Conservation (phyloP, 768 basidiomycete species). For the Phaeotremella fagi region DNA sequence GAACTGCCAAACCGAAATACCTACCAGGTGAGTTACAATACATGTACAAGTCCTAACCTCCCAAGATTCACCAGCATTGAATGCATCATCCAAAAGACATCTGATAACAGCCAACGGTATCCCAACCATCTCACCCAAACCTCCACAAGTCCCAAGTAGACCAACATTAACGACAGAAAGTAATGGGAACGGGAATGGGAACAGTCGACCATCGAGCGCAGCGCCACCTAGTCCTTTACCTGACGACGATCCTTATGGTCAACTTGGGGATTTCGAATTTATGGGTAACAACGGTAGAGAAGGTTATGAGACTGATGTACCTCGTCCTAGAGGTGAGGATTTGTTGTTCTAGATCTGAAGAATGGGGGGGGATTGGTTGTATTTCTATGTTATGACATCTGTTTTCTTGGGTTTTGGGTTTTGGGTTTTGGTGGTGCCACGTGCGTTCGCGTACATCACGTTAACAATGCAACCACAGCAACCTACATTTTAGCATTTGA, state of each 20-base stretch:
- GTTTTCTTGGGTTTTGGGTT: too few relatives aligned
- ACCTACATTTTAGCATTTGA: too few relatives aligned
- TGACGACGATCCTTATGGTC: constrained; percentile 70
- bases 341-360: constrained; percentile 61
- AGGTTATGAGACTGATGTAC: constrained; percentile 60
- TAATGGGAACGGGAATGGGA: constrained; percentile 43
- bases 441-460: too few relatives aligned
- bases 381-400: too few relatives aligned
- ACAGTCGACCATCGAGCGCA: constrained; percentile 39
- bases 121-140: constrained; percentile 4
- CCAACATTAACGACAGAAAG: too few relatives aligned
- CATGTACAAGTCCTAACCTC: neutral
- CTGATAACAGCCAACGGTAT: constrained; percentile 35
- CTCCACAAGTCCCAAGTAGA: constrained; percentile 41
- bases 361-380: too few relatives aligned
- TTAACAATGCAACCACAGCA: too few relatives aligned
- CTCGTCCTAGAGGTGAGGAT: constrained; percentile 64
- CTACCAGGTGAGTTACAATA: constrained; percentile 49
- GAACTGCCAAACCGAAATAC: constrained; percentile 76
- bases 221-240: constrained; percentile 7
- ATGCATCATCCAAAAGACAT: constrained; percentile 63
- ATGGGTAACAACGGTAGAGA: constrained; percentile 54
- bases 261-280: constrained; percentile 56
- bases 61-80: constrained; percentile 81
- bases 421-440: too few relatives aligned